Evolutionary conservation across 805 yeast species (phyloP), one percentile per base, ranked within the genome.

Genomic region (Wickerhamomyces alni): DNA sequence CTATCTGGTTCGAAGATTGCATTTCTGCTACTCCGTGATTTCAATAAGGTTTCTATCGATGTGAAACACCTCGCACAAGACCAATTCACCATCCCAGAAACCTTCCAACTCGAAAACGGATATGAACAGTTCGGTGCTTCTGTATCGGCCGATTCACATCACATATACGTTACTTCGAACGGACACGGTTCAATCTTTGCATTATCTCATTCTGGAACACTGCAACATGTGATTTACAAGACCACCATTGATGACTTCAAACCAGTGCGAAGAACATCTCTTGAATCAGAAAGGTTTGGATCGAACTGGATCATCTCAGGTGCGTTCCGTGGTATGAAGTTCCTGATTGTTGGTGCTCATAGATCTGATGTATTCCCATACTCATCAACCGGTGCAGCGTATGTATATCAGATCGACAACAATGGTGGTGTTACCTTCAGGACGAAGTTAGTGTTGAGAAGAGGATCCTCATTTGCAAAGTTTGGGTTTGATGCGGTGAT

Each of bases 81-180:
- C 1, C 12, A 35, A 13, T 6, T 43, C 2, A 17, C 26, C 2
- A 22, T 55, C 7, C 70, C 65, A 1, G 3, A 8, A 2, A 17
- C 17, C 3, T 43, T 48, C 6, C 26, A 13, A 2, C 51, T 47
- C 21, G n/a, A 30, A 5, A 39, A 46, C 25, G 57, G 58, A 8
- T 74, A 62, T 49, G 74, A 67, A 33, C 69, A 63, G 38, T 67
- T 71, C 48, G 80, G 75, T 0, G 35, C 62, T 1, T 37, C 58
- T 2, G 28, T 70, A 13, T 54, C 67, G 0, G 37, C 54, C 3
- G 56, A 63, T 5, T 45, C 46, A 0, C 30, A 51, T 4, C 43
- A 42, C 15, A 27, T 65, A 0, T 58, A 69, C 4, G 54, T 73
- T 5, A 69, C 73, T 0, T 47, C 66, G 0, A 63, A 60, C 7